Evolutionary conservation across 768 basidiomycete genomes (phyloP), one percentile per base, ranked within the genome.

Genomic region (Bullera alba): DNA sequence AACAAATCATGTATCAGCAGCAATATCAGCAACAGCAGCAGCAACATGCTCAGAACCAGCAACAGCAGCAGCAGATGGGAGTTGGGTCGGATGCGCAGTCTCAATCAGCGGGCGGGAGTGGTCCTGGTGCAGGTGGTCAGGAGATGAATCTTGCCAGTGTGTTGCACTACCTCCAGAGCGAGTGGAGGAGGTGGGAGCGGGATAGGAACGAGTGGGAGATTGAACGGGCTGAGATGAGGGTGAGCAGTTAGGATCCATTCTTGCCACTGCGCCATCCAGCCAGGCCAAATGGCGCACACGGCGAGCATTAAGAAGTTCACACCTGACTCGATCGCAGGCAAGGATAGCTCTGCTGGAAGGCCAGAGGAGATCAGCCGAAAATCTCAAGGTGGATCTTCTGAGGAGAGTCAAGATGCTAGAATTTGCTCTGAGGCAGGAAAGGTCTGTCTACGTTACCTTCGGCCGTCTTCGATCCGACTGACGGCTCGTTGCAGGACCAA

Each of bases 201-300:
- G 95, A 99, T 76, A 80, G 93, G 66, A 99, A 99, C 71, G 95
- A 99, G 76, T 99, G 93, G 93, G 95, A 99, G 78, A 99, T 99
- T 65, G 95, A 97, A 75, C 79, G 95, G 61, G 95, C 95, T 27
- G 95, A 97, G 75, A 96, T 97, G 92, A 80, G 93, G 79, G 90
- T 91, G 58, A 65, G 87, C 81, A 36, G n/a, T 14, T 4, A 2
- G 25, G n/a, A 12, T 32, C 8, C 17, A 5, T 2, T 47, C 39
- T 48, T 41, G 21, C 16, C 22, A 25, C 34, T 35, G 15, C 34
- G 4, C 14, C 17, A 35, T 35, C 4, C 34, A 14, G 17, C 14
- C 17, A 39, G 2, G 4, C 19, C 36, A n/a, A 5, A 7, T 25
- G 2, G 22, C n/a, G 17, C 36, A 22, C 12, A 15, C 30, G 15